Evolutionary conservation across 805 yeast genomes (phyloP), one percentile per base, ranked within the genome.

Genomic region (Ogataea ramenticola): DNA sequence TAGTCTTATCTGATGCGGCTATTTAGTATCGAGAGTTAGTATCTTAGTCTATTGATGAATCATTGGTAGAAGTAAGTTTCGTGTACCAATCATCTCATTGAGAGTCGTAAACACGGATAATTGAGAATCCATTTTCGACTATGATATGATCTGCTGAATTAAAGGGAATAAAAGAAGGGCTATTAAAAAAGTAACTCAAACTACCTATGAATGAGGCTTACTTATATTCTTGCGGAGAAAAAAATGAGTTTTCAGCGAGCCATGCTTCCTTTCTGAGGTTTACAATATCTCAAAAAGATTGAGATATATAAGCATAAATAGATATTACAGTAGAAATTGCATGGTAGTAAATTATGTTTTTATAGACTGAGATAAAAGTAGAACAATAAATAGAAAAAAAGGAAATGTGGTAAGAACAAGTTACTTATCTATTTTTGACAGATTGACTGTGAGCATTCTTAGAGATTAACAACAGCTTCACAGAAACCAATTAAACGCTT

Each of bases 401-500:
- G 27, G 27, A 26, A 8, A 26, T 8, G 10, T 26, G 10, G 10
- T 8, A 26, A 26, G 7, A 26, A 26, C 7, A 26, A 8, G 10
- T 26, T 26, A 10, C 10, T n/a, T n/a, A n/a, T n/a, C n/a, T n/a
- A n/a, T n/a, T n/a, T n/a, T n/a, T n/a, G n/a, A n/a, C n/a, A n/a
- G n/a, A n/a, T n/a, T n/a, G 27, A 24, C n/a, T 30, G 33, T 14
- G 15, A 14, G 7, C 6, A 38, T n/a, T 30, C n/a, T 21, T 29
- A 41, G 16, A 40, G 29, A 20, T 29, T 29, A 21, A 31, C 35
- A 22, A 31, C 50, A 7, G 58, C 80, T 53, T 75, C 79, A 15
- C 71, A 78, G 75, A 93, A 86, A 49, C 82, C 83, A 48, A 91
- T 79, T 49, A 93, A 73, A 53, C 97, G 79, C 64, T 84, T 88